phyloP scores from a whole-genome alignment of 352 stramenopile species.

The Phytophthora tubulina region DNA sequence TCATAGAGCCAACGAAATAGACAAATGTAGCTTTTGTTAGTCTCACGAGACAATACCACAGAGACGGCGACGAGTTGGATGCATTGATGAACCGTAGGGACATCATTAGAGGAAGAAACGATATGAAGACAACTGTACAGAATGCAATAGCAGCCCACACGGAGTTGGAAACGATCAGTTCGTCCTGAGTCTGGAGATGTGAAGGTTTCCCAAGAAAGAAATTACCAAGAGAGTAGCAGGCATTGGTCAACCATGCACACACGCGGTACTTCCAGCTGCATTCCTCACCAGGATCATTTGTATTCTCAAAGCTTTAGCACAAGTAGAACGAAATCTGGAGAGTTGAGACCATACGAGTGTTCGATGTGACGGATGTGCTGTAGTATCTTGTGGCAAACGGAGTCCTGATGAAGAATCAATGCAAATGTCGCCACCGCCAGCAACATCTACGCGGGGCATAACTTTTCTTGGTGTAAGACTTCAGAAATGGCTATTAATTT shows the following conservation, averaged over 20 bases:
- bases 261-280: conserved; percentile 21
- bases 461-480: no score
- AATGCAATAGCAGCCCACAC: conserved; percentile 19
- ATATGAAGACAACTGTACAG: conserved; percentile 13
- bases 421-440: neutral
- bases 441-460: neutral
- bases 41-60: conserved; percentile 15
- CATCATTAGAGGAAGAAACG: conserved; percentile 7
- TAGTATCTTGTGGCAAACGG: neutral
- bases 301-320: neutral
- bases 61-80: neutral
- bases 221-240: conserved; percentile 20
- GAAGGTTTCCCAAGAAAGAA: conserved; percentile 26
- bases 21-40: conserved; percentile 11
- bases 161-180: conserved; percentile 27
- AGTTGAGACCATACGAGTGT: neutral
- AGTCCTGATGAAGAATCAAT: neutral
- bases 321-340: neutral
- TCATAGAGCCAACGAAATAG: conserved; percentile 10
- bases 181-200: conserved; percentile 2
- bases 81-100: conserved; percentile 20
- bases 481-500: no score
- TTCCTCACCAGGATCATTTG: conserved; percentile 34
- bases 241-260: conserved; percentile 20
- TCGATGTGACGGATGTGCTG: neutral